Evolutionary conservation across 768 basidiomycete species (phyloP), one percentile per base, ranked within the genome.

Genomic region (Suillus brevipes): DNA sequence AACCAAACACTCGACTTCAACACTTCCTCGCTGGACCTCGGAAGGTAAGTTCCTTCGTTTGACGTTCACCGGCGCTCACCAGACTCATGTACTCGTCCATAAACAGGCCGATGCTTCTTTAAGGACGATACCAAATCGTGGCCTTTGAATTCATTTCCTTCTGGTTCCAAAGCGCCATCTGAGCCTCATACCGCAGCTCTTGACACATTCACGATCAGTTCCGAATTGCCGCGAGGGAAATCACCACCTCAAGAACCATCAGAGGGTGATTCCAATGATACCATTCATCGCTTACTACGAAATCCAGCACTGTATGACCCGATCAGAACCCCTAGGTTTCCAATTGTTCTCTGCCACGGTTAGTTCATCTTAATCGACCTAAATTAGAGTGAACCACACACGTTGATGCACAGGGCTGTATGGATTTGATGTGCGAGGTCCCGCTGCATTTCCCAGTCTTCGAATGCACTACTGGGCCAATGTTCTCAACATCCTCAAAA

Each of bases 341-440:
- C 95, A 1, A 89, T 99, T 64, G 94, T 97, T 4, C 83, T 99
- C n/a, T 97, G 94, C 73, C 97, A 99, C 78, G 97, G 96, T 94
- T 71, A 70, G 85, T 75, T 64, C 23, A 69, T 56, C 60, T 40
- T 49, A 58, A 25, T 52, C 47, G 59, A 23, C 0, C 0, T 66
- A 28, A n/a, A 55, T 64, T 20, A 13, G 50, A 59, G 7, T 23
- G 61, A 43, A 42, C 36, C 20, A 57, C 28, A 28, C 49, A 62
- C 23, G 9, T 47, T 65, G 8, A 61, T 31, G 50, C 40, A 13
- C 71, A 93, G 95, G 97, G 23, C 80, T 99, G 2, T 98, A 99
- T 71, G 97, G 97, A 7, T 99, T 97, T 73, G 95, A 97, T 71
- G 90, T 94, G 0, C 87, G 90, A 38, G 95, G 95, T 1, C 94